Percentiles rank a stretch among this genome's conserved stretches.
Evolutionary conservation across 345 rosid species (phyloP).

Genomic region (Citrus sp.): DNA sequence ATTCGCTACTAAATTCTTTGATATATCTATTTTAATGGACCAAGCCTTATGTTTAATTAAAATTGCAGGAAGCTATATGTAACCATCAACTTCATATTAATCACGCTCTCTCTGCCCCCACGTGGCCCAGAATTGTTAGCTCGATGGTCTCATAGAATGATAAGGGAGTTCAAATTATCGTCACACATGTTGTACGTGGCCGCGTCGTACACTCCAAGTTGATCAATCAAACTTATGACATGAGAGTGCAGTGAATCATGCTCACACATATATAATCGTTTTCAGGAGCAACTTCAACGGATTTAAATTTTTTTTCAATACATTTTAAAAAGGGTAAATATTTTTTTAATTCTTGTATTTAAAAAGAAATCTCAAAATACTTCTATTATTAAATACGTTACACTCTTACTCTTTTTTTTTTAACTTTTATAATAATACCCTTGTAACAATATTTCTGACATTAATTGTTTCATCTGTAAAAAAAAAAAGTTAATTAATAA

Average conservation of each 20-base stretch:
- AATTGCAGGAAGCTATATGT: not conserved
- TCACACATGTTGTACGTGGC: not conserved
- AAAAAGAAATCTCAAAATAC: no score
- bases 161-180: not conserved
- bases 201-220: not conserved
- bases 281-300: no score
- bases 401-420: no score
- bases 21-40: constrained; percentile 5
- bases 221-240: constrained; percentile 5
- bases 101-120: not conserved
- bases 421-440: no score
- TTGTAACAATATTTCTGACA: no score
- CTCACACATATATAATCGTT: no score
- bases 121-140: not conserved
- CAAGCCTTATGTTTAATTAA: not conserved
- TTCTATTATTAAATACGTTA: no score
- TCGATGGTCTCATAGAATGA: not conserved
- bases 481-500: no score
- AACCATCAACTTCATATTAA: not conserved
- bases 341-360: fast-evolving
- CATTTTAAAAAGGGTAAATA: no score
- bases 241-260: not conserved
- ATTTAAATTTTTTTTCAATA: no score
- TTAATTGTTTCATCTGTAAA: no score
- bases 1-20: not conserved